phyloP scores from a whole-genome alignment of 768 basidiomycete species.

The Russula ochroleuca region DNA sequence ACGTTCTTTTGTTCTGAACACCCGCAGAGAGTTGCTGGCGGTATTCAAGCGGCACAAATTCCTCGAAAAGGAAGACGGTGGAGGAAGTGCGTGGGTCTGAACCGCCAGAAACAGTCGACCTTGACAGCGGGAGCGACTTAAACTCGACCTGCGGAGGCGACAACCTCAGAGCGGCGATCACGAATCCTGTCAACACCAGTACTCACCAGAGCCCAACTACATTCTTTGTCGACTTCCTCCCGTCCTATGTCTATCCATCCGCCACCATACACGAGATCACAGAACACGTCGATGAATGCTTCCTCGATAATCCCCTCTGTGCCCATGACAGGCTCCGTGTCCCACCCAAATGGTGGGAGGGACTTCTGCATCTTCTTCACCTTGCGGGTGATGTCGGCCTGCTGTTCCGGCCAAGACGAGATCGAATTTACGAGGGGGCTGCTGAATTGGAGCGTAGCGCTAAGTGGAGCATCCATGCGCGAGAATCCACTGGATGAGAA shows the following conservation, averaged over 20 bases:
- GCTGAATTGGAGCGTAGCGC: slow-evolving; percentile 77
- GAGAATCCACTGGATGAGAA: slow-evolving; percentile 83
- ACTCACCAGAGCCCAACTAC: slow-evolving; percentile 89
- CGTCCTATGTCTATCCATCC: slow-evolving; percentile 82
- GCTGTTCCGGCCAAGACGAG: slow-evolving; percentile 68
- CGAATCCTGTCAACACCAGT: background rate
- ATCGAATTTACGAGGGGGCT: slow-evolving; percentile 54
- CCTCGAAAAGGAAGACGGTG: slow-evolving; percentile 82
- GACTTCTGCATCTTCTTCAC: slow-evolving; percentile 79
- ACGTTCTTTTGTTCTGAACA: slow-evolving; percentile 47
- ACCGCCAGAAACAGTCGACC: slow-evolving; percentile 32
- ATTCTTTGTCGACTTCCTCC: slow-evolving; percentile 77
- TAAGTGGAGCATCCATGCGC: slow-evolving; percentile 69
- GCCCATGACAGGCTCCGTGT: slow-evolving; percentile 78
- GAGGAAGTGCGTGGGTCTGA: slow-evolving; percentile 68
- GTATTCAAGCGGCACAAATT: slow-evolving; percentile 88
- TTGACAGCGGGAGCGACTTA: slow-evolving; percentile 60
- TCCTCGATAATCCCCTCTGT: slow-evolving; percentile 83
- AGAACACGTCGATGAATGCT: slow-evolving; percentile 83
- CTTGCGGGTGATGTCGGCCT: slow-evolving; percentile 68
- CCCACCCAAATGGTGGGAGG: slow-evolving; percentile 87
- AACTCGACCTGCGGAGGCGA: slow-evolving; percentile 64
- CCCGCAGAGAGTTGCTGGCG: slow-evolving; percentile 64
- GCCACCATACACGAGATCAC: slow-evolving; percentile 73
- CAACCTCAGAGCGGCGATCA: background rate